Evolutionary conservation across 768 basidiomycete species (phyloP).

Genomic region (Termitomyces sp.): DNA sequence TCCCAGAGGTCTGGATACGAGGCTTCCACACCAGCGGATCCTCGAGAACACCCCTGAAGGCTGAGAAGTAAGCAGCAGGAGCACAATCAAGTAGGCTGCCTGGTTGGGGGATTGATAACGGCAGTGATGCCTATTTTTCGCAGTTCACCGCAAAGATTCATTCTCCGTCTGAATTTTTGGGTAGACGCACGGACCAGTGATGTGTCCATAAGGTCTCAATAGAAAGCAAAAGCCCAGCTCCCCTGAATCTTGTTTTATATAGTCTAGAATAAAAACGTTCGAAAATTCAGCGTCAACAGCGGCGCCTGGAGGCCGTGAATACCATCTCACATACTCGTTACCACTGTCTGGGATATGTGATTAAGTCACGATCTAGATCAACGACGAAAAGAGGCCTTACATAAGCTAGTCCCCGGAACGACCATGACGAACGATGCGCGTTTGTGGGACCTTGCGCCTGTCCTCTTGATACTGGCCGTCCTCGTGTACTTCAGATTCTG

Average conservation of each 20-base stretch:
- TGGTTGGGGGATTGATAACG: background rate
- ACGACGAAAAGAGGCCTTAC: background rate
- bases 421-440: constrained; percentile 12
- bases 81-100: background rate
- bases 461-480: constrained; percentile 41
- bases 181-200: constrained; percentile 14
- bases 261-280: background rate
- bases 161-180: constrained; percentile 19
- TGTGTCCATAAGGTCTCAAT: background rate
- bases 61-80: background rate
- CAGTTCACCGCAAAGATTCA: constrained; percentile 13
- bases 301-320: too few relatives aligned
- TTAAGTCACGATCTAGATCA: too few relatives aligned
- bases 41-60: background rate
- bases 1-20: constrained; percentile 20
- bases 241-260: background rate
- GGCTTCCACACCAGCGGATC: constrained; percentile 9
- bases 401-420: background rate
- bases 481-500: constrained; percentile 31
- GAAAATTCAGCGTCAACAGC: background rate
- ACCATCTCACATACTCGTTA: background rate
- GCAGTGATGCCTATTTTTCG: constrained; percentile 9
- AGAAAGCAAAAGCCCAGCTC: background rate
- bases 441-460: constrained; percentile 28
- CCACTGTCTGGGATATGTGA: background rate